A percentile compares a stretch with the other conserved stretches of the same genome.
phyloP scores from a whole-genome alignment of 768 basidiomycete genomes.

The Cystobasidium tubakii region DNA sequence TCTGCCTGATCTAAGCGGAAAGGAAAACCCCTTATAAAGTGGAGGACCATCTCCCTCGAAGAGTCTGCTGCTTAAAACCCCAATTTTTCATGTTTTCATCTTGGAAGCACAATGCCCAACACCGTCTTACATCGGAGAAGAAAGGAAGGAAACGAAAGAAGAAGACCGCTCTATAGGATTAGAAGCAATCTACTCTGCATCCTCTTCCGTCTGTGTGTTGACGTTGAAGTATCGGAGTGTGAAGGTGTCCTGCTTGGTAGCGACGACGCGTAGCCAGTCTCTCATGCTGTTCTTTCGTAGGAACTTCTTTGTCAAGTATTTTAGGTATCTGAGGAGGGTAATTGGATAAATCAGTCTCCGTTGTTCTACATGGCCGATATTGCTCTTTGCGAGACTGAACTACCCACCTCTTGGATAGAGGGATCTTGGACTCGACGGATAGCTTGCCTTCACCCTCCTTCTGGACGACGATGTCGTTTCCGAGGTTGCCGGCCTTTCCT shows the following conservation, averaged over 20 bases:
- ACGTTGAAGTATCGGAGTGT: conserved; percentile 75
- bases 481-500: conserved; percentile 83
- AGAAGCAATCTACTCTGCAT: conserved; percentile 9
- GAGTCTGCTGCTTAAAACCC: not conserved
- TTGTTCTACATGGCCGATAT: no score
- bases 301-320: conserved; percentile 90
- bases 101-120: no score
- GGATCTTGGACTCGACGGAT: conserved; percentile 74
- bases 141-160: not conserved
- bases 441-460: conserved; percentile 80
- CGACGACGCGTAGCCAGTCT: conserved; percentile 97
- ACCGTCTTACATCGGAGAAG: no score
- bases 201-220: conserved; percentile 41
- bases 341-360: conserved; percentile 47
- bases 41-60: no score
- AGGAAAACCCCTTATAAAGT: not conserved
- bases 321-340: conserved; percentile 63
- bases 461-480: conserved; percentile 76
- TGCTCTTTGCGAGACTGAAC: no score
- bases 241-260: conserved; percentile 86
- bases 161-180: not conserved
- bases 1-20: no score
- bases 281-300: conserved; percentile 63
- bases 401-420: conserved; percentile 71
- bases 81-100: no score